Evolutionary conservation across 192 early-diverging fungal genomes (phyloP).

Genomic region (Gonapodya sp.): DNA sequence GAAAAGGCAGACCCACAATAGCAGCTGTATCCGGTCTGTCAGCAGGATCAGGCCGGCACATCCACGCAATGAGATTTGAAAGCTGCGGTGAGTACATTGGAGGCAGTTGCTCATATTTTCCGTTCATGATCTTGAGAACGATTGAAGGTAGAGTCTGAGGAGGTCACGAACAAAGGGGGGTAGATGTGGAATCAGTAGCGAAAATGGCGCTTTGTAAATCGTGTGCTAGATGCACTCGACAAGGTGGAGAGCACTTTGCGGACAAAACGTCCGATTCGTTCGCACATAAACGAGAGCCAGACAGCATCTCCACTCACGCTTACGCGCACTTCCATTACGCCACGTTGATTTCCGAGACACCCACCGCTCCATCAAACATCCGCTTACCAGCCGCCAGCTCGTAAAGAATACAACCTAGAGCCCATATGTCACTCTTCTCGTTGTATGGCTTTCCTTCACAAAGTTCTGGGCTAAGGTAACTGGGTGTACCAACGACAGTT

Average conservation of each 20-base stretch:
- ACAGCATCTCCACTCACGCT: no score
- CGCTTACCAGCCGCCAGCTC: background rate
- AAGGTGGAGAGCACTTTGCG: no score
- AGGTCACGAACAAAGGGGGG: background rate
- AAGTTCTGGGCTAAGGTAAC: slow-evolving; percentile 16
- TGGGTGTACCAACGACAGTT: slow-evolving; percentile 20
- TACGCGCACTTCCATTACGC: background rate
- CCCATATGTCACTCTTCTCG: slow-evolving; percentile 17
- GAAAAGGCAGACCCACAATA: background rate
- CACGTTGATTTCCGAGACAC: background rate
- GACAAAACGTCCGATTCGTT: no score
- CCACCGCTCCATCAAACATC: slow-evolving; percentile 13
- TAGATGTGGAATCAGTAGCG: background rate
- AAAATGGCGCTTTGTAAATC: no score
- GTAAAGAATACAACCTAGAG: slow-evolving; percentile 10
- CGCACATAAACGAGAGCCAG: no score
- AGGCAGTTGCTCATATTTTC: slow-evolving; percentile 7
- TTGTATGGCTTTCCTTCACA: slow-evolving; percentile 18
- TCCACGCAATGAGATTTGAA: background rate
- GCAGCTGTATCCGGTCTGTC: background rate
- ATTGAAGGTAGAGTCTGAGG: slow-evolving; percentile 11
- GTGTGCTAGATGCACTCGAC: no score
- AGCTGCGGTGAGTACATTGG: background rate
- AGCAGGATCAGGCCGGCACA: background rate
- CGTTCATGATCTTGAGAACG: slow-evolving; percentile 14